Evolutionary conservation across 2,329 filamentous ascomycete genomes (phyloP).

Genomic region (Emericellopsis cladophorae): DNA sequence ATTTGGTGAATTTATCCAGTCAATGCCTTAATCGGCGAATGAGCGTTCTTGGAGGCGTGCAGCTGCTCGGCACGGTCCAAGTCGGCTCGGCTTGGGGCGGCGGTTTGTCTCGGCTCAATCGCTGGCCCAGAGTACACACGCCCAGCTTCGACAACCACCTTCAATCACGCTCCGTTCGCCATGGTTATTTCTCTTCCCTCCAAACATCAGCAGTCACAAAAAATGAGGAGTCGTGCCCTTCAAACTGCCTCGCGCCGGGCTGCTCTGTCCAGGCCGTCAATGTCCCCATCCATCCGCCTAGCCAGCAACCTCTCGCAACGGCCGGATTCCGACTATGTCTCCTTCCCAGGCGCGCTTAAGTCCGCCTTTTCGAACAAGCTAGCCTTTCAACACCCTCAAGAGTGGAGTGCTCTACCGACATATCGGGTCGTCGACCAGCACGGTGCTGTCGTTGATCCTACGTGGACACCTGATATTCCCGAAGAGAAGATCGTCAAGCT

Average conservation of each 20-base stretch:
- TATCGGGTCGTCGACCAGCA: conserved; percentile 88
- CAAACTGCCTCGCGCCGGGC: conserved; percentile 14
- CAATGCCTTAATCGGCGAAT: background rate
- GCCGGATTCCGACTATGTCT: conserved; percentile 41
- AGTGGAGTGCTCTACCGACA: conserved; percentile 68
- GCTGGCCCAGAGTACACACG: background rate
- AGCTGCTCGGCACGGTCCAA: background rate
- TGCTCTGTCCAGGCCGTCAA: conserved; percentile 6
- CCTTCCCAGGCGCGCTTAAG: conserved; percentile 92
- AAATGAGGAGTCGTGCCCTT: conserved; percentile 21
- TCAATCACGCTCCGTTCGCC: background rate
- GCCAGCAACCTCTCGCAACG: conserved; percentile 42
- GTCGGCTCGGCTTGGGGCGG: conserved; percentile 2
- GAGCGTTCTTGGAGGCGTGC: background rate
- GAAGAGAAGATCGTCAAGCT: conserved; percentile 48
- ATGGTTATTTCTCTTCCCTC: background rate
- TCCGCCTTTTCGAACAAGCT: conserved; percentile 80
- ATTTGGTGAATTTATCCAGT: background rate
- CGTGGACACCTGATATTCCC: conserved; percentile 54
- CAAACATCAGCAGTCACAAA: background rate
- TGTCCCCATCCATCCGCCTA: conserved; percentile 12
- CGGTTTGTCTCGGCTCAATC: conserved; percentile 3
- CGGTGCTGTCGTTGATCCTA: conserved; percentile 66
- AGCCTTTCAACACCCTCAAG: conserved; percentile 62
- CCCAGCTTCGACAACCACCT: background rate